Evolutionary conservation across 2,329 filamentous ascomycete genomes (phyloP).

Genomic region (Pezicula neosporulosa): DNA sequence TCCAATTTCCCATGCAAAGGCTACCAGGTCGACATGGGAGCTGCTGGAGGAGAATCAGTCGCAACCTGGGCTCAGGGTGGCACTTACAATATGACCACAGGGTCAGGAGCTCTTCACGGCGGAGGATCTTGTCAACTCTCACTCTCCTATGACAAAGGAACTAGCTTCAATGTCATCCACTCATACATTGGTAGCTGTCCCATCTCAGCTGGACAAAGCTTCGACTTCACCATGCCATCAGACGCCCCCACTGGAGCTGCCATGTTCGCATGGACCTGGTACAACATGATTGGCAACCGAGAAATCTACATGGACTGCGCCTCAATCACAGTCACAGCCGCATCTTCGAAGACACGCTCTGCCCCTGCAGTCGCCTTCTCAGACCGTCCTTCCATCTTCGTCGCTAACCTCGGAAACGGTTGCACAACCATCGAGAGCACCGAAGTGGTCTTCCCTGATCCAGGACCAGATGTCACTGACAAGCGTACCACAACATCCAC

Average conservation of each 20-base stretch:
- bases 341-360: neutral
- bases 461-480: conserved; percentile 40
- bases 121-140: conserved; percentile 60
- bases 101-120: conserved; percentile 44
- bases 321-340: conserved; percentile 43
- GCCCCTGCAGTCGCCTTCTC: conserved; percentile 33
- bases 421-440: conserved; percentile 45
- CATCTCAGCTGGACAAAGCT: conserved; percentile 4
- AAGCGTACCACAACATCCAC: conserved; percentile 4
- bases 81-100: conserved; percentile 46
- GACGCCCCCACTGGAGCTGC: conserved; percentile 20
- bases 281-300: conserved; percentile 55
- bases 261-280: conserved; percentile 48
- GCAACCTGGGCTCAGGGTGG: conserved; percentile 48
- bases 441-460: conserved; percentile 51
- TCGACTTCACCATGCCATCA: conserved; percentile 25
- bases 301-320: conserved; percentile 70
- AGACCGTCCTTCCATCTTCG: conserved; percentile 52
- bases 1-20: conserved; percentile 20
- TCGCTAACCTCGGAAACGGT: conserved; percentile 51
- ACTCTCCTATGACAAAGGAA: conserved; percentile 56
- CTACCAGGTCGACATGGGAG: conserved; percentile 11
- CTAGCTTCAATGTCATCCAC: conserved; percentile 56
- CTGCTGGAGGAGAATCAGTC: conserved; percentile 30
- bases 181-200: conserved; percentile 35